phyloP scores from a whole-genome alignment of 78 protist genomes.

The Speleostelium caveatum region DNA sequence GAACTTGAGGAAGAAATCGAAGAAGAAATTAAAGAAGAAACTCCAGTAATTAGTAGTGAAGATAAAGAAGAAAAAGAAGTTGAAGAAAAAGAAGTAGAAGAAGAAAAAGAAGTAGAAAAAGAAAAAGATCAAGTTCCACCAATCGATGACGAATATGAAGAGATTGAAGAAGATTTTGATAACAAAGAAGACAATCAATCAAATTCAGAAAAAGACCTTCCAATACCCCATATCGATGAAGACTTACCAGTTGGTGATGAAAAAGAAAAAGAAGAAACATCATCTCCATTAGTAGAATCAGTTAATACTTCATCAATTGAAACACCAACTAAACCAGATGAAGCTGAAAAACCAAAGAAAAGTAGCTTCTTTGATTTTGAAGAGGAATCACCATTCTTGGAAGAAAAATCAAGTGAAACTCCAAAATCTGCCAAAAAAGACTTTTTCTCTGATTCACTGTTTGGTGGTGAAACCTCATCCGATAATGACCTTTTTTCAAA shows the following conservation, averaged over 20 bases:
- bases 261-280: background rate
- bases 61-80: background rate
- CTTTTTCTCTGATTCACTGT: constrained; percentile 43
- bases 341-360: constrained; percentile 66
- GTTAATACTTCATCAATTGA: background rate
- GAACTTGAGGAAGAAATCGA: background rate
- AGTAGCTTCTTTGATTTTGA: constrained; percentile 59
- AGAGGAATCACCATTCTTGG: constrained; percentile 25
- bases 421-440: constrained; percentile 19
- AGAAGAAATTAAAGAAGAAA: background rate
- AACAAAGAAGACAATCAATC: constrained; percentile 5
- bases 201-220: constrained; percentile 6
- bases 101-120: constrained; percentile 7
- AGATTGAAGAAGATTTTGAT: constrained; percentile 1
- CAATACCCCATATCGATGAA: constrained; percentile 6
- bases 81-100: constrained; percentile 17
- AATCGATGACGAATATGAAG: background rate
- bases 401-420: background rate
- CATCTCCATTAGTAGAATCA: background rate
- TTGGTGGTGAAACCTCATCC: constrained; percentile 14
- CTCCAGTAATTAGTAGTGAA: background rate
- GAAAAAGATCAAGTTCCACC: constrained; percentile 1
- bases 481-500: constrained; percentile 17
- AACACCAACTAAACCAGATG: constrained; percentile 28
- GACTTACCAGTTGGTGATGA: background rate